These are phyloP conservation scores for Kalmanozyma brasiliensis DNA, from an alignment of 1,284 basidiomycete species.

Conservation along the genomic window DNA sequence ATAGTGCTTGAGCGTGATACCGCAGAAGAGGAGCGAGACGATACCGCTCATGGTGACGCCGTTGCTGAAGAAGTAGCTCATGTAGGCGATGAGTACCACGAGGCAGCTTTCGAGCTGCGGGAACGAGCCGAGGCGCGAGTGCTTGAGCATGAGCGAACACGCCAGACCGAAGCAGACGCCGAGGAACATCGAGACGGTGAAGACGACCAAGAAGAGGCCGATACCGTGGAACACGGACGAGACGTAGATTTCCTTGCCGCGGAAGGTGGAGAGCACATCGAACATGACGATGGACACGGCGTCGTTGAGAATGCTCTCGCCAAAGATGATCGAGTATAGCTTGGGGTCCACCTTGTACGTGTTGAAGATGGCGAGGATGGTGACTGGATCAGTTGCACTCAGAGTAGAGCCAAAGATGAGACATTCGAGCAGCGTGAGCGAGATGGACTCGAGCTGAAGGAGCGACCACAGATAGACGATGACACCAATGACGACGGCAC, in stretches of 20 bases:
- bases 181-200: slow-evolving; percentile 90
- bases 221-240: slow-evolving; percentile 92
- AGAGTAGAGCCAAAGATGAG: slow-evolving; percentile 95
- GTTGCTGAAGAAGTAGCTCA: slow-evolving; percentile 96
- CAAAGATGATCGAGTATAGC: slow-evolving; percentile 96
- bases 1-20: slow-evolving; percentile 98
- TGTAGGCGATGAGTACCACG: slow-evolving; percentile 92
- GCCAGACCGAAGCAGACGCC: slow-evolving; percentile 90
- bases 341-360: slow-evolving; percentile 99
- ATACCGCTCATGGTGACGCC: slow-evolving; percentile 94
- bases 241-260: slow-evolving; percentile 86
- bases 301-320: slow-evolving; percentile 96
- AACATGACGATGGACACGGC: slow-evolving; percentile 99
- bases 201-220: slow-evolving; percentile 94
- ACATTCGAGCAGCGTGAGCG: slow-evolving; percentile 75
- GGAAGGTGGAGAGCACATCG: slow-evolving; percentile 92
- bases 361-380: slow-evolving; percentile 98
- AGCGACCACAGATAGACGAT: slow-evolving; percentile 94
- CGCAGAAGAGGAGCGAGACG: slow-evolving; percentile 96
- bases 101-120: slow-evolving; percentile 88
- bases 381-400: slow-evolving; percentile 97
- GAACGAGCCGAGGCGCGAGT: slow-evolving; percentile 86
- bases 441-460: slow-evolving; percentile 73
- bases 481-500: slow-evolving; percentile 92
- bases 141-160: slow-evolving; percentile 92